A percentile compares a stretch with the other conserved stretches of the same genome.
phyloP scores from a whole-genome alignment of 495 filamentous ascomycete genomes.

The Cryomyces minteri region DNA sequence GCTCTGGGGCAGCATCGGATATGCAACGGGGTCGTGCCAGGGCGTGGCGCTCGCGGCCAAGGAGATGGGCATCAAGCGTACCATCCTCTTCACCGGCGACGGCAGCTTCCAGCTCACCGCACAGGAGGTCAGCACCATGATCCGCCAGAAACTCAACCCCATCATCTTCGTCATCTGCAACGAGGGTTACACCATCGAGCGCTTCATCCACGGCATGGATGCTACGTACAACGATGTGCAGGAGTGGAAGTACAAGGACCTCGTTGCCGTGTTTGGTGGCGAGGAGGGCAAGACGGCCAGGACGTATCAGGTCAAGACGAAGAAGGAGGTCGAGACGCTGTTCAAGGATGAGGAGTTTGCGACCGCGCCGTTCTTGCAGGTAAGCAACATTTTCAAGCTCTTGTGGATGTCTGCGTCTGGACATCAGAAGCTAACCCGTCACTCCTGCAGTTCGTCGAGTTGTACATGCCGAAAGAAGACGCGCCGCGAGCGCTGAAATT shows the following conservation, averaged over 20 bases:
- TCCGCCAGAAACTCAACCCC: slow-evolving; percentile 55
- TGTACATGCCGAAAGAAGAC: slow-evolving; percentile 74
- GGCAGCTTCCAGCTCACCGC: slow-evolving; percentile 71
- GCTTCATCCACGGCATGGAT: slow-evolving; percentile 28
- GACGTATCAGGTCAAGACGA: slow-evolving; percentile 52
- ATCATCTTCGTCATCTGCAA: slow-evolving; percentile 47
- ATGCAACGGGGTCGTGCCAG: slow-evolving; percentile 16
- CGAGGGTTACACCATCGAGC: slow-evolving; percentile 33
- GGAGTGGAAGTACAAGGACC: slow-evolving; percentile 31
- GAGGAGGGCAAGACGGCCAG: slow-evolving; percentile 29
- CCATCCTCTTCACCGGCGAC: slow-evolving; percentile 72
- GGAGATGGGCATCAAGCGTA: slow-evolving; percentile 16
- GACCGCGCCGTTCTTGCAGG: slow-evolving; percentile 24
- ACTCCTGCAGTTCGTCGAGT: slow-evolving; percentile 51
- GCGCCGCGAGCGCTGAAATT: slow-evolving; percentile 51
- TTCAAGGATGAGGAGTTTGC: slow-evolving; percentile 51
- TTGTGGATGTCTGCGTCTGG: neutral
- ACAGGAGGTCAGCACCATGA: slow-evolving; percentile 77
- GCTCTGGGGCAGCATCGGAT: slow-evolving; percentile 71
- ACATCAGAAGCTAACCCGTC: neutral
- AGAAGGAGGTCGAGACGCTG: slow-evolving; percentile 46
- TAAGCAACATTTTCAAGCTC: slow-evolving; percentile 9
- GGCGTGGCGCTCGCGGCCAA: slow-evolving; percentile 29
- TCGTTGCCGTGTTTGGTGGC: slow-evolving; percentile 52
- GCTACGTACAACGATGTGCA: slow-evolving; percentile 32